Evolutionary conservation across 768 basidiomycete species (phyloP).

Genomic region (Tulasnella sp.): DNA sequence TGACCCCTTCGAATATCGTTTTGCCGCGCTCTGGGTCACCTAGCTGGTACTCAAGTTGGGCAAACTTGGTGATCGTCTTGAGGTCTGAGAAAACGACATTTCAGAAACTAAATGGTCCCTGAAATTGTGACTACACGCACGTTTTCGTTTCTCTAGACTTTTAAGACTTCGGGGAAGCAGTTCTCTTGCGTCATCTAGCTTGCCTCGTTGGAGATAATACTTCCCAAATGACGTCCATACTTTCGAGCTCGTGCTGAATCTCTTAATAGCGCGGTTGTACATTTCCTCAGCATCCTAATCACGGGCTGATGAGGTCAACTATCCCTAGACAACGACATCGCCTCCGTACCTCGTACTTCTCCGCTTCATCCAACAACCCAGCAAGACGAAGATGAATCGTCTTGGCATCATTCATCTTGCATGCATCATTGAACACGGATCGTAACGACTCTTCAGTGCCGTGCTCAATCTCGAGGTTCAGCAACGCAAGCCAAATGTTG

Average conservation of each 20-base stretch:
- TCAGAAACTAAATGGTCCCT: background rate
- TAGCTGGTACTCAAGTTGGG: slow-evolving; percentile 85
- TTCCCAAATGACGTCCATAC: slow-evolving; percentile 87
- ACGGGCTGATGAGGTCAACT: too few relatives aligned
- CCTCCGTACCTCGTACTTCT: slow-evolving; percentile 57
- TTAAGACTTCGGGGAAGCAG: slow-evolving; percentile 80
- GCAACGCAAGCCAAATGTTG: slow-evolving; percentile 93
- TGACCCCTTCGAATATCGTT: slow-evolving; percentile 91
- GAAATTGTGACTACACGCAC: slow-evolving; percentile 37
- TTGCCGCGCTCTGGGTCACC: slow-evolving; percentile 92
- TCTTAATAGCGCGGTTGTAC: slow-evolving; percentile 77
- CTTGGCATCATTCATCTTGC: slow-evolving; percentile 82
- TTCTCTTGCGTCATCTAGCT: slow-evolving; percentile 69
- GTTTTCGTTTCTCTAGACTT: slow-evolving; percentile 85
- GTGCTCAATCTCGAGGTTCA: slow-evolving; percentile 90
- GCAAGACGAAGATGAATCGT: slow-evolving; percentile 77
- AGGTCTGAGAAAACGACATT: slow-evolving; percentile 43
- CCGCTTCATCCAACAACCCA: slow-evolving; percentile 69
- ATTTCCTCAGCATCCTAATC: slow-evolving; percentile 95
- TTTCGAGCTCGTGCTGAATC: slow-evolving; percentile 87
- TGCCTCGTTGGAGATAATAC: slow-evolving; percentile 59
- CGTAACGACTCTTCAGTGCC: slow-evolving; percentile 76
- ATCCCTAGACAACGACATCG: too few relatives aligned
- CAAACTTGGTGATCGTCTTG: slow-evolving; percentile 91
- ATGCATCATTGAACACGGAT: slow-evolving; percentile 78